Percentiles rank a stretch among this genome's conserved stretches.
These are phyloP conservation scores for Lasiosphaeria ovina DNA, from an alignment of 495 filamentous ascomycete species.

Conservation along the genomic window DNA sequence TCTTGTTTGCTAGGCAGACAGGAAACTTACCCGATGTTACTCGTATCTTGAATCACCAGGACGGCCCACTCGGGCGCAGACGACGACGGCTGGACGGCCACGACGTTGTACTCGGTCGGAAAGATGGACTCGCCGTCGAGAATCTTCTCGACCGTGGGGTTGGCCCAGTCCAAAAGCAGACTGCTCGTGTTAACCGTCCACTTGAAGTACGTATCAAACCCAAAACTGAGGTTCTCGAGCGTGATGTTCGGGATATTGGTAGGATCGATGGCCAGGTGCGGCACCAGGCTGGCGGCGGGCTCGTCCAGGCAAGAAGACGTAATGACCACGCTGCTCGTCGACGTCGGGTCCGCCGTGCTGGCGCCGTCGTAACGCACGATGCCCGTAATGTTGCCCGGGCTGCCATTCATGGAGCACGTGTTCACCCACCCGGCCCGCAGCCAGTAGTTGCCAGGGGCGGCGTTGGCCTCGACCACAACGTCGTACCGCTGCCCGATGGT, in stretches of 20 bases:
- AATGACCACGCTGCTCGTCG: conserved; percentile 22
- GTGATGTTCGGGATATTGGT: not conserved
- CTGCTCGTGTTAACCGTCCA: conserved; percentile 43
- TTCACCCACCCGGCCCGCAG: conserved; percentile 39
- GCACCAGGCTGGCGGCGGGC: conserved; percentile 21
- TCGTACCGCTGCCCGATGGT: conserved; percentile 64
- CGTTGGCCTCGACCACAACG: conserved; percentile 58
- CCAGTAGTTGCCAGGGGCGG: conserved; percentile 54
- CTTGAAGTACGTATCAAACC: conserved; percentile 35
- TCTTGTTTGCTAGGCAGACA: not conserved
- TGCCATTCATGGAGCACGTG: conserved; percentile 40
- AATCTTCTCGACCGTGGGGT: conserved; percentile 28
- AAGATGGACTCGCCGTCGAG: conserved; percentile 27
- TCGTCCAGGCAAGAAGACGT: conserved; percentile 2
- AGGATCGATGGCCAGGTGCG: conserved; percentile 27
- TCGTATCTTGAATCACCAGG: conserved; percentile 6
- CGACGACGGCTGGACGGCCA: conserved; percentile 13
- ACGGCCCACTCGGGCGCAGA: conserved; percentile 8
- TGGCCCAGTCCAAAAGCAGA: conserved; percentile 28
- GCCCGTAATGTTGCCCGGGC: conserved; percentile 37
- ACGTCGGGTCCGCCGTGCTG: conserved; percentile 34
- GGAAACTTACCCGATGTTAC: not conserved
- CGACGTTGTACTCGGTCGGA: conserved; percentile 35
- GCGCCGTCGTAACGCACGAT: conserved; percentile 54
- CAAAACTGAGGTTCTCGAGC: conserved; percentile 37